Conservation (phyloP, 1,284 basidiomycete genomes). For the Sanguinoderma infundibulare region DNA sequence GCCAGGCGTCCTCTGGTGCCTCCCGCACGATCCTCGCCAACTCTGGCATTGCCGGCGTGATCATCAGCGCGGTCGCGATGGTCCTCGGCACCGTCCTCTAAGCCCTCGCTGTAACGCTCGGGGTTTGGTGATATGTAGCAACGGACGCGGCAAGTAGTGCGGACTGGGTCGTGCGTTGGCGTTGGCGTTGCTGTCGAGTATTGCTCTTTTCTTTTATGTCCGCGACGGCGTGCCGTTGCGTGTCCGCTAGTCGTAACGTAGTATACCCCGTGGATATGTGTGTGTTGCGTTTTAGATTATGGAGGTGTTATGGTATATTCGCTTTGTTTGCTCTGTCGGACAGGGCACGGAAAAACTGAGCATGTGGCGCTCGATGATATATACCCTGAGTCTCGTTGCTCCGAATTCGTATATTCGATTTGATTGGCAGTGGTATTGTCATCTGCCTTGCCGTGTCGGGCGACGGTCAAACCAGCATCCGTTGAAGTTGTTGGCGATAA, state of each 20-base stretch:
- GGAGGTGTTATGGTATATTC: not conserved
- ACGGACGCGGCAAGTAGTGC: not conserved
- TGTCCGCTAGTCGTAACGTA: conserved; percentile 21
- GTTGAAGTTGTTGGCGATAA: no score
- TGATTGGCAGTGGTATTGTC: no score
- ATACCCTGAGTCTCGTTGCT: no score
- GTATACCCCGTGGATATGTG: conserved; percentile 26
- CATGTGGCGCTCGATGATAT: no score
- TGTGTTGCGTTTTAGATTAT: conserved; percentile 17
- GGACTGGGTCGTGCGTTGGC: not conserved
- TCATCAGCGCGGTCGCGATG: conserved; percentile 29
- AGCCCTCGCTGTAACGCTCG: not conserved
- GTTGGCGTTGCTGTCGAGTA: conserved; percentile 16
- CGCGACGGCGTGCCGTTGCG: conserved; percentile 13
- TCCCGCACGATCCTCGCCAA: conserved; percentile 30
- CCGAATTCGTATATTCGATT: no score
- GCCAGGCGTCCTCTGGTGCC: conserved; percentile 24
- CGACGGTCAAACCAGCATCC: no score
- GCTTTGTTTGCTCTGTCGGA: not conserved
- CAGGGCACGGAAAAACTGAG: not conserved
- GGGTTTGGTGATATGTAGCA: not conserved
- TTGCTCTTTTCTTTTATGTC: conserved; percentile 21
- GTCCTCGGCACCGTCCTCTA: conserved; percentile 23
- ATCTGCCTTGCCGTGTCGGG: no score
- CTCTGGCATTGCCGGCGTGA: conserved; percentile 25